Conservation (phyloP, 225 moss, liverwort and hornwort species). For the Sphagnum contortum region DNA sequence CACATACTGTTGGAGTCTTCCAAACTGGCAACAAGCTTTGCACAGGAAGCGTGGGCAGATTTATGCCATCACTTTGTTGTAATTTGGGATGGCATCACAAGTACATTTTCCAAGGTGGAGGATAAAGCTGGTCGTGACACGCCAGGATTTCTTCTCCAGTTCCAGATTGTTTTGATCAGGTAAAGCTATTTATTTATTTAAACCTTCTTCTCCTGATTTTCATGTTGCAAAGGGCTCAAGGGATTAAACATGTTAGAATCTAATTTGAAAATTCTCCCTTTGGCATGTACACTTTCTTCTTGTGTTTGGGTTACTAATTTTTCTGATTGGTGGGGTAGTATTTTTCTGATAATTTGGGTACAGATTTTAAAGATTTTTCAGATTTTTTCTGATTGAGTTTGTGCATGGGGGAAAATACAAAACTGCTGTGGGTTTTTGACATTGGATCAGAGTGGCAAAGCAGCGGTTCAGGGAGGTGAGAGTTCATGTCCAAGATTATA, state of each 20-base stretch:
- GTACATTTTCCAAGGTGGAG: conserved; percentile 26
- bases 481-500: conserved; percentile 75
- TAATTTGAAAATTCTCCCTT: background rate
- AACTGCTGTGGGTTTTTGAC: too few species aligned
- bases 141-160: conserved; percentile 60
- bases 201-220: background rate
- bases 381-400: too few species aligned
- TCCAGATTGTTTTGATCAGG: conserved; percentile 51
- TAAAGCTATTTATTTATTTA: conserved; percentile 13
- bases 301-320: too few species aligned
- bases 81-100: conserved; percentile 48
- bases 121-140: conserved; percentile 69
- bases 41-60: conserved; percentile 57
- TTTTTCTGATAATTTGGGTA: too few species aligned
- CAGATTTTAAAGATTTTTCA: too few species aligned
- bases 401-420: too few species aligned
- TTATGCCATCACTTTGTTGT: conserved; percentile 40
- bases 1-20: conserved; percentile 8
- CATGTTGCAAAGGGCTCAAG: background rate
- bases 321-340: too few species aligned
- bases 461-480: conserved; percentile 84
- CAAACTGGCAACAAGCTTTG: conserved; percentile 23
- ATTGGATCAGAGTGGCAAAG: conserved; percentile 50
- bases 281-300: background rate
- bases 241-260: too few species aligned